Percentiles rank a stretch among this genome's conserved stretches.
Evolutionary conservation across 2,329 filamentous ascomycete species (phyloP).

Genomic region (Penicillium hesseltinei): DNA sequence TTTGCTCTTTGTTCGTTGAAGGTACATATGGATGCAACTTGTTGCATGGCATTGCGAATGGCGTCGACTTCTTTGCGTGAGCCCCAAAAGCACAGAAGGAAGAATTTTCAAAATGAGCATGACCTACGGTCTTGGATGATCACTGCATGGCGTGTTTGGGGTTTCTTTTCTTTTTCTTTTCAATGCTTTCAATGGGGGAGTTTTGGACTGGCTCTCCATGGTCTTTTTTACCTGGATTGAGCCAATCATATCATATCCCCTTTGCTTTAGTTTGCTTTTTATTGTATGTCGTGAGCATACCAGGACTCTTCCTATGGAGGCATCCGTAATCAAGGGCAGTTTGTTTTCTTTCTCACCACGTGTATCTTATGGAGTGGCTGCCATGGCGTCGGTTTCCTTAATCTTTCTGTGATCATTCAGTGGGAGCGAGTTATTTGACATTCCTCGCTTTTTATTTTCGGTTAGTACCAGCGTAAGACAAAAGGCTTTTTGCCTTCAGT

Average conservation of each 20-base stretch:
- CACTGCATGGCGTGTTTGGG: conserved; percentile 25
- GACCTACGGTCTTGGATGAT: conserved; percentile 23
- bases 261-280: conserved; percentile 1
- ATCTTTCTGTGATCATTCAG: conserved; percentile 20
- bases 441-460: conserved; percentile 5
- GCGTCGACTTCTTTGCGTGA: conserved; percentile 23
- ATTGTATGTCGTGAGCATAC: not conserved
- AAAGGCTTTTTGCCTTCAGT: not conserved
- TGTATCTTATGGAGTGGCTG: conserved; percentile 31
- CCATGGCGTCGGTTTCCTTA: conserved; percentile 22
- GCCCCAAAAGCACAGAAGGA: conserved; percentile 15
- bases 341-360: conserved; percentile 17
- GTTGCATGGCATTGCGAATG: conserved; percentile 28
- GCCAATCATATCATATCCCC: not conserved
- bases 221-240: conserved; percentile 11
- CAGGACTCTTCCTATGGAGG: not conserved
- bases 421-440: conserved; percentile 14
- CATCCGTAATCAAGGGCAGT: not conserved
- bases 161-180: conserved; percentile 14
- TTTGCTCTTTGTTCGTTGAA: conserved; percentile 10
- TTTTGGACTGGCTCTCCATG: not conserved
- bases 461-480: conserved; percentile 17
- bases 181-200: conserved; percentile 4
- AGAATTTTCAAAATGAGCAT: conserved; percentile 15
- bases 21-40: conserved; percentile 26